A percentile compares a stretch with the other conserved stretches of the same genome.
These are phyloP conservation scores for Euphorbia lathyris DNA, from an alignment of 345 rosid genomes.

Conservation along the genomic window DNA sequence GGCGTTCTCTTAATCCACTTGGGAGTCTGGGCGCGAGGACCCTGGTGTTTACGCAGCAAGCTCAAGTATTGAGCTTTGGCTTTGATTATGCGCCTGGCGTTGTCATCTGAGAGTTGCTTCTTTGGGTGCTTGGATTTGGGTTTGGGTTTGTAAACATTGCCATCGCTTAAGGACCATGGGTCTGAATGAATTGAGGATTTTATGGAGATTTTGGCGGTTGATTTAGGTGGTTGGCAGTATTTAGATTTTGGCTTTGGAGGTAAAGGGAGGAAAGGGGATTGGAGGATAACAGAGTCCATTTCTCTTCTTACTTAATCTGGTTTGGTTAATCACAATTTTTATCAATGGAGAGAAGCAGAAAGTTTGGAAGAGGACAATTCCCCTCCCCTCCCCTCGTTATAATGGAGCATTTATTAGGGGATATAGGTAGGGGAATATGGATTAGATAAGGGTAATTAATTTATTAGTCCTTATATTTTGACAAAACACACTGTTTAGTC, in stretches of 20 bases:
- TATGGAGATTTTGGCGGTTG: constrained; percentile 21
- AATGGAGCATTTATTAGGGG: too few relatives aligned
- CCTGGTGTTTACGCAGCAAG: constrained; percentile 68
- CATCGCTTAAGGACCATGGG: constrained; percentile 86
- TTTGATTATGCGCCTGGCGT: constrained; percentile 80
- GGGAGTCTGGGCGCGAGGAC: constrained; percentile 66
- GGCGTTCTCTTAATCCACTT: constrained; percentile 85
- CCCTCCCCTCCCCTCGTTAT: too few relatives aligned
- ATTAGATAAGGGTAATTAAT: too few relatives aligned
- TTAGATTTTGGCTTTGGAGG: constrained; percentile 7
- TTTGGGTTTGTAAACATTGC: constrained; percentile 51
- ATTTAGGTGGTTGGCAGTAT: background rate
- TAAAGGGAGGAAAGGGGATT: constrained; percentile 37
- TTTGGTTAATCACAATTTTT: too few relatives aligned
- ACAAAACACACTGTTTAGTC: too few relatives aligned
- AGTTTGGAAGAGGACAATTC: background rate
- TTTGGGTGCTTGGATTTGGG: constrained; percentile 61
- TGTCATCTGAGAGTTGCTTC: constrained; percentile 70
- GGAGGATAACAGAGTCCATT: constrained; percentile 33
- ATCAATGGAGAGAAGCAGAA: background rate
- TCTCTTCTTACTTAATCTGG: too few relatives aligned
- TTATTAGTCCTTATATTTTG: too few relatives aligned
- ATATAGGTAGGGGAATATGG: too few relatives aligned
- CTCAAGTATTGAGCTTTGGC: constrained; percentile 68
- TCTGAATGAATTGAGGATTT: constrained; percentile 52